Conservation (phyloP, 2,329 filamentous ascomycete species). For the Capronia americana region DNA sequence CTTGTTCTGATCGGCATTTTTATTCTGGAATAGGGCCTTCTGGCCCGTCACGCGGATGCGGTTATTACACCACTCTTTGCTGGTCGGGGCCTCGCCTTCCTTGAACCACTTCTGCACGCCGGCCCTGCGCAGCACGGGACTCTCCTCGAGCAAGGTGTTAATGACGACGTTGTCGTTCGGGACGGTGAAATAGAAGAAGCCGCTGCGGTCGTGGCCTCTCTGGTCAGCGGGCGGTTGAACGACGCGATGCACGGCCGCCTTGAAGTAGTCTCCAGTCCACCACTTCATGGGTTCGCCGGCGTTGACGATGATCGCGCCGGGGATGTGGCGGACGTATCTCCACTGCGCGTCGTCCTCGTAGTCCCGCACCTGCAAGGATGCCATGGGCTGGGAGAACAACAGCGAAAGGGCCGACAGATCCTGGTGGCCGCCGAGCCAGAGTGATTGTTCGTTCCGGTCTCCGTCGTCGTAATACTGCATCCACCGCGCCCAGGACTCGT, state of each 20-base stretch:
- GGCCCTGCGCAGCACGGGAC: constrained; percentile 5
- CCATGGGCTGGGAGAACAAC: constrained; percentile 65
- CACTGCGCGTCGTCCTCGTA: constrained; percentile 54
- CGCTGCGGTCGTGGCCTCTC: constrained; percentile 17
- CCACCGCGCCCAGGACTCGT: constrained; percentile 68
- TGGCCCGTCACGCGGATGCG: constrained; percentile 7
- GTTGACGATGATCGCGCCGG: constrained; percentile 54
- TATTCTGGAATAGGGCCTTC: constrained; percentile 11
- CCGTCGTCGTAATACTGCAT: constrained; percentile 62
- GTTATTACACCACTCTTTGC: constrained; percentile 5
- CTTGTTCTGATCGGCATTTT: background rate
- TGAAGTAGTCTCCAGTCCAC: constrained; percentile 55
- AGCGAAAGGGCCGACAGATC: constrained; percentile 64
- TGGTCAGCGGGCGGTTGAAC: constrained; percentile 15
- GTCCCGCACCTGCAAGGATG: constrained; percentile 63
- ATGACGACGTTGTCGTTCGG: constrained; percentile 53
- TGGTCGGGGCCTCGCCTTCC: constrained; percentile 6
- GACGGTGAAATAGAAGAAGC: constrained; percentile 29
- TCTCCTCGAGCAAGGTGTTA: constrained; percentile 18
- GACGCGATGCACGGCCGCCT: constrained; percentile 21
- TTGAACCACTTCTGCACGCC: constrained; percentile 20
- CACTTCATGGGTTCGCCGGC: constrained; percentile 58
- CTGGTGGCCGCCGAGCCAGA: constrained; percentile 60
- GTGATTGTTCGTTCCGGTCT: constrained; percentile 55
- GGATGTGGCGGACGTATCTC: constrained; percentile 59